phyloP scores from a whole-genome alignment of 2,329 filamentous ascomycete species.

The Plectosphaerella cucumerina region DNA sequence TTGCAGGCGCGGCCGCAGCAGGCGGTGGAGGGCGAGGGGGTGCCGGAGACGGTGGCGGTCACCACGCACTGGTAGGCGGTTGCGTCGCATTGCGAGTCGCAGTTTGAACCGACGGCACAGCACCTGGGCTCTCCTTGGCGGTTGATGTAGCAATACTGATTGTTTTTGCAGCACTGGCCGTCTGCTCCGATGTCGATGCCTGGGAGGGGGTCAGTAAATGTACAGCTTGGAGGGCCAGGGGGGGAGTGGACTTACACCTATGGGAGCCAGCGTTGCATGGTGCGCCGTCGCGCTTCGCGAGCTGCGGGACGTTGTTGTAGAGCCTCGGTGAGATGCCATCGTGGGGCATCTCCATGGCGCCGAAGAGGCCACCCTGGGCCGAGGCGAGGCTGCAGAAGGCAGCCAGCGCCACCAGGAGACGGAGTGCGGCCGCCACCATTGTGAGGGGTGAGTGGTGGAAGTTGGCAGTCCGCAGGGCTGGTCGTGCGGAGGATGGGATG shows the following conservation, averaged over 20 bases:
- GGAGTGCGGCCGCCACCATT: not conserved
- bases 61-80: conserved; percentile 28
- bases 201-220: conserved; percentile 11
- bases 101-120: conserved; percentile 38
- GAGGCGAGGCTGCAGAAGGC: not conserved
- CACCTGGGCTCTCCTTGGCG: conserved; percentile 27
- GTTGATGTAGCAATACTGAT: conserved; percentile 41
- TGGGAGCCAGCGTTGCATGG: conserved; percentile 7
- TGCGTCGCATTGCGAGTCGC: conserved; percentile 32
- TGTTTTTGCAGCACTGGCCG: conserved; percentile 37
- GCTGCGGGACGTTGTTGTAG: conserved; percentile 8
- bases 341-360: conserved; percentile 9
- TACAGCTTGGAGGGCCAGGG: not conserved
- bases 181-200: conserved; percentile 36
- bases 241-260: conserved; percentile 5
- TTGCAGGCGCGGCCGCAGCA: conserved; percentile 39
- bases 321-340: conserved; percentile 9
- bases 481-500: too few species aligned
- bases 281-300: conserved; percentile 10
- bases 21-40: conserved; percentile 19
- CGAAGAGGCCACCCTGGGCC: conserved; percentile 4
- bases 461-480: too few species aligned
- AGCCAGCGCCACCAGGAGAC: not conserved
- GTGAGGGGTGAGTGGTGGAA: not conserved
- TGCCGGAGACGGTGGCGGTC: conserved; percentile 18